These are phyloP conservation scores for Diaporthe vexans DNA, from an alignment of 2,329 filamentous ascomycete species.

Conservation along the genomic window DNA sequence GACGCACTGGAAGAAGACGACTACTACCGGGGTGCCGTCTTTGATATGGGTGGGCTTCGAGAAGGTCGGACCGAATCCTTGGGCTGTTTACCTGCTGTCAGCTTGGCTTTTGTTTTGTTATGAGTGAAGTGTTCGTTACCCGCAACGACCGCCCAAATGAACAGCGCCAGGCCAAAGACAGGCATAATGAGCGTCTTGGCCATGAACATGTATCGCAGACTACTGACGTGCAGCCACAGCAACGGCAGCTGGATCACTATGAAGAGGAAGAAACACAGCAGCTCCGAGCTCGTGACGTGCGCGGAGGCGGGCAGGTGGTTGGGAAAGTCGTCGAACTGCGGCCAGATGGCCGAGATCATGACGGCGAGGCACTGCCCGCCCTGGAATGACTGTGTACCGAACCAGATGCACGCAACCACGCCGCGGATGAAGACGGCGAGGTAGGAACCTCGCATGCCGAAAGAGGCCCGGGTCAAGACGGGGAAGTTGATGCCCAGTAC, in stretches of 20 bases:
- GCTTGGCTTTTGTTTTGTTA: not conserved
- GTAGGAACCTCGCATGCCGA: slow-evolving; percentile 60
- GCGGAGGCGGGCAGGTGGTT: slow-evolving; percentile 65
- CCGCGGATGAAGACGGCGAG: slow-evolving; percentile 55
- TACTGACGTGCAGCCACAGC: slow-evolving; percentile 61
- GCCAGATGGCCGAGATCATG: slow-evolving; percentile 65
- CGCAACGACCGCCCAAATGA: slow-evolving; percentile 27
- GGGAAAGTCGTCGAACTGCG: slow-evolving; percentile 64
- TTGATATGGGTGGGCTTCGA: slow-evolving; percentile 59
- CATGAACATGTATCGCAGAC: slow-evolving; percentile 54
- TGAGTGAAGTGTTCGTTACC: not conserved
- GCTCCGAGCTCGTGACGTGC: slow-evolving; percentile 69
- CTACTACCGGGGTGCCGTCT: slow-evolving; percentile 46
- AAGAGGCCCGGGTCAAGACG: slow-evolving; percentile 59
- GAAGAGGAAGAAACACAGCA: slow-evolving; percentile 65
- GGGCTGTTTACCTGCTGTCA: slow-evolving; percentile 5
- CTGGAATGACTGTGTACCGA: slow-evolving; percentile 76
- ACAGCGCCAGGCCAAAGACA: slow-evolving; percentile 56
- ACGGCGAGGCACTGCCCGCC: slow-evolving; percentile 65
- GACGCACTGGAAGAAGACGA: slow-evolving; percentile 33
- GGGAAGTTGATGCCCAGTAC: slow-evolving; percentile 62
- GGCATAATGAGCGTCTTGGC: slow-evolving; percentile 66
- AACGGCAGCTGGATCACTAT: slow-evolving; percentile 68
- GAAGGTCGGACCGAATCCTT: slow-evolving; percentile 49
- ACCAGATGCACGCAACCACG: slow-evolving; percentile 67